Percentiles rank a stretch among this genome's conserved stretches.
Conservation (phyloP, 2,329 filamentous ascomycete genomes). For the Aspergillus aculeatus region DNA sequence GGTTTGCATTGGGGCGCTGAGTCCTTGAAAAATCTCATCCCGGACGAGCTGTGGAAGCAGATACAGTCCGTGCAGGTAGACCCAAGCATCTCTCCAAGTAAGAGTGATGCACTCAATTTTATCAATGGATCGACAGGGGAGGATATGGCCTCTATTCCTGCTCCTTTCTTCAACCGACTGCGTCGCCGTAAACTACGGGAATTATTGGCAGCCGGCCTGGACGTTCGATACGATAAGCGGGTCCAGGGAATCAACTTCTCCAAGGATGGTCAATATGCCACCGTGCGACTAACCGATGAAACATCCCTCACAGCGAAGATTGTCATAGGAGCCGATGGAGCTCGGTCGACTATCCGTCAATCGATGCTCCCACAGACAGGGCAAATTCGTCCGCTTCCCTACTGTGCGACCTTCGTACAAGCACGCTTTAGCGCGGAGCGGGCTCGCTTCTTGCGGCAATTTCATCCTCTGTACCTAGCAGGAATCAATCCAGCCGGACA, state of each 20-base stretch:
- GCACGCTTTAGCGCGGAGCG: slow-evolving; percentile 42
- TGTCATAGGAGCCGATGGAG: slow-evolving; percentile 29
- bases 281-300: slow-evolving; percentile 21
- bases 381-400: slow-evolving; percentile 41
- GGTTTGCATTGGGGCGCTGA: slow-evolving; percentile 33
- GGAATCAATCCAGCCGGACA: slow-evolving; percentile 45
- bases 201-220: slow-evolving; percentile 26
- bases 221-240: slow-evolving; percentile 26
- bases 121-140: slow-evolving; percentile 29
- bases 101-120: slow-evolving; percentile 23
- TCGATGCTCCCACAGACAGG: slow-evolving; percentile 30
- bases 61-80: slow-evolving; percentile 31
- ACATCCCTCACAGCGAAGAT: slow-evolving; percentile 17
- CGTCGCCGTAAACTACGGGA: slow-evolving; percentile 30
- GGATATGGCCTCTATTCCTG: slow-evolving; percentile 26
- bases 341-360: slow-evolving; percentile 22
- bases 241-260: slow-evolving; percentile 19
- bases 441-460: slow-evolving; percentile 44
- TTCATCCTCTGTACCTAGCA: slow-evolving; percentile 47
- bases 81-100: slow-evolving; percentile 24
- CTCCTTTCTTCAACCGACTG: slow-evolving; percentile 28
- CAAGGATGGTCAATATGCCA: slow-evolving; percentile 15
- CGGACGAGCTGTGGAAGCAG: slow-evolving; percentile 24
- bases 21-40: slow-evolving; percentile 22
- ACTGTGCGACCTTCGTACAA: slow-evolving; percentile 48